Percentiles rank a stretch among this genome's conserved stretches.
Evolutionary conservation across 2,329 filamentous ascomycete species (phyloP).

Genomic region (Rhynchosporium agropyri): DNA sequence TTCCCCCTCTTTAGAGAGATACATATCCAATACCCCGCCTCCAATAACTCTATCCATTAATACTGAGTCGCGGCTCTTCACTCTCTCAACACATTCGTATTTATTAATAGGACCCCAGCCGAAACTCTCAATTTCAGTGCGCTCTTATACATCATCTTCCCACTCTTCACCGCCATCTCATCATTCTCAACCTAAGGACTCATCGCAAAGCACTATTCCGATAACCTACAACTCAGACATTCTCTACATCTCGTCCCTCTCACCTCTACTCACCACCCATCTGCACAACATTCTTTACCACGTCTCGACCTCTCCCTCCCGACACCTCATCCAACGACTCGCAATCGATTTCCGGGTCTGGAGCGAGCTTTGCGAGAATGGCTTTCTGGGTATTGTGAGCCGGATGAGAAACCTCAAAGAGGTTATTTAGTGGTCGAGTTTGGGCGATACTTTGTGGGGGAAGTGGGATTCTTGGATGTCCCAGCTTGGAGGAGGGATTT

Average conservation of each 20-base stretch:
- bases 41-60: constrained; percentile 31
- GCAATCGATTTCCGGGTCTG: constrained; percentile 36
- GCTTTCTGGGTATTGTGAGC: constrained; percentile 31
- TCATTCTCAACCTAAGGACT: too few species aligned
- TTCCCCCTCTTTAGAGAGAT: constrained; percentile 25
- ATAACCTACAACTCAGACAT: constrained; percentile 29
- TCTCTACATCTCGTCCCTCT: constrained; percentile 33
- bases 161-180: not conserved
- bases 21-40: constrained; percentile 32
- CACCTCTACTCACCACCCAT: constrained; percentile 29
- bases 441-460: constrained; percentile 29
- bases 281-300: constrained; percentile 33
- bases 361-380: constrained; percentile 34
- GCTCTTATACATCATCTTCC: not conserved
- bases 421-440: constrained; percentile 38
- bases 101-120: constrained; percentile 21
- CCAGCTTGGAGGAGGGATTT: constrained; percentile 37
- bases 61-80: constrained; percentile 29
- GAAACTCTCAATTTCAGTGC: not conserved
- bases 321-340: constrained; percentile 30
- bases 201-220: constrained; percentile 20
- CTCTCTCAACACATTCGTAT: constrained; percentile 20
- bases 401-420: constrained; percentile 31
- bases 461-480: constrained; percentile 28
- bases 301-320: constrained; percentile 30